Base-by-base conservation (phyloP, 164 flowering plant species). In the Platanus orientalis region DNA sequence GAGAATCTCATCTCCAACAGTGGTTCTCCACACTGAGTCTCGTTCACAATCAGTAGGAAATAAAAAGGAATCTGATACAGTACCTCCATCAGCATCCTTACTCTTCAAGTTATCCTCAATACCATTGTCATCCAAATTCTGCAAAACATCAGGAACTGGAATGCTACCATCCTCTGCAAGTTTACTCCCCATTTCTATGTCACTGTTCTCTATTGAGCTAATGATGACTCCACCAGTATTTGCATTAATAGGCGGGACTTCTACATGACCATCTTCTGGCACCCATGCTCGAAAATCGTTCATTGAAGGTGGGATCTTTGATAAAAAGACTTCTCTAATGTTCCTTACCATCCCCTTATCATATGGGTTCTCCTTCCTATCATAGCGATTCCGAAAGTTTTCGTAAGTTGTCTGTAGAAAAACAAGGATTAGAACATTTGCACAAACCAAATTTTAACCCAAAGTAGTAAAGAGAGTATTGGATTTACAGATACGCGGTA, bases 331-430 rank as follows among this genome's bases (percentile, higher is more conserved):
- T 57, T 85, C 91, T 63, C 34, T 73, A 26, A 89, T 57, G 71
- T 91, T 94, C 24, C 65, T 55, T 14, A 79, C 1, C 21, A 73
- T 39, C 62, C 97, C 95, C 44, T 58, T 80, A 56, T 74, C 71
- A 69, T 79, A 82, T 59, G 95, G 96, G 66, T 94, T 94, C 73
- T 83, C 91, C 76, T 81, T 87, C 68, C 81, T 87, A 76, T 89
- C 98, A 82, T 94, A 94, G 61, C 91, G 81, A 66, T 83, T 82
- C 7, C 97, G 82, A 69, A 94, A 94, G 75, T 89, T 94, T 70
- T 94, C 98, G 60, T 94, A 94, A 7, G 98, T 90, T 7, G 98
- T 89, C 98, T 89, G 88, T 42, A 74, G 13, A 20, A 44, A 65
- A 52, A 42, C 0, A 55, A 61, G 32, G 9, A 66, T 13, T 39